phyloP scores from a whole-genome alignment of 768 basidiomycete species.

The Cantharellus cinnabarinus region DNA sequence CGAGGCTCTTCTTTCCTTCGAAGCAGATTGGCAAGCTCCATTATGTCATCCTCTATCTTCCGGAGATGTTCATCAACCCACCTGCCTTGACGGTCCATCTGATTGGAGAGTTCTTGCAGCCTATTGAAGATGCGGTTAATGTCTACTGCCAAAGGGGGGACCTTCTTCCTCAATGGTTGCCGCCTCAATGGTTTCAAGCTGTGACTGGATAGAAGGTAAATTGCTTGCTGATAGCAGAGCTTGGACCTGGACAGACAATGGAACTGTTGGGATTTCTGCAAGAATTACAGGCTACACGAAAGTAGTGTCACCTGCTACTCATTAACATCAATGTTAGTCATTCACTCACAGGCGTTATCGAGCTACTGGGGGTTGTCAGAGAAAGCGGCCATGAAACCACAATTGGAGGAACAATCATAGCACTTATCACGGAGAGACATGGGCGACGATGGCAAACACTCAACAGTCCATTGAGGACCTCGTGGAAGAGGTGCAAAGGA shows the following conservation, averaged over 20 bases:
- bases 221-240: neutral
- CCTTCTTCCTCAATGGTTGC: neutral
- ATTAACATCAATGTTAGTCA: neutral
- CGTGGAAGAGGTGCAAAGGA: slow-evolving; percentile 11
- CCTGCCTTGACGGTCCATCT: slow-evolving; percentile 39
- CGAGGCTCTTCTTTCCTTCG: slow-evolving; percentile 5
- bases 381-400: neutral
- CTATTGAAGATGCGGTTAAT: slow-evolving; percentile 25
- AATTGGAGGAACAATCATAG: neutral
- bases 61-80: slow-evolving; percentile 47
- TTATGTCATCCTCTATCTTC: slow-evolving; percentile 47
- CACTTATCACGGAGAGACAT: neutral
- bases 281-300: neutral
- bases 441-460: slow-evolving; percentile 20
- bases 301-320: neutral
- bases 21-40: slow-evolving; percentile 24
- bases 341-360: neutral
- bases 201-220: slow-evolving; percentile 4
- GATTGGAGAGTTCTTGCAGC: slow-evolving; percentile 43
- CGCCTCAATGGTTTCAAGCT: slow-evolving; percentile 5
- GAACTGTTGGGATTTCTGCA: neutral
- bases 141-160: slow-evolving; percentile 22
- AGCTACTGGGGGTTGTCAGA: neutral
- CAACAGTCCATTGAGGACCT: slow-evolving; percentile 19
- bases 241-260: neutral